Evolutionary conservation across 2,329 filamentous ascomycete genomes (phyloP), one percentile per base, ranked within the genome.

Genomic region (Diaporthe ampelina): DNA sequence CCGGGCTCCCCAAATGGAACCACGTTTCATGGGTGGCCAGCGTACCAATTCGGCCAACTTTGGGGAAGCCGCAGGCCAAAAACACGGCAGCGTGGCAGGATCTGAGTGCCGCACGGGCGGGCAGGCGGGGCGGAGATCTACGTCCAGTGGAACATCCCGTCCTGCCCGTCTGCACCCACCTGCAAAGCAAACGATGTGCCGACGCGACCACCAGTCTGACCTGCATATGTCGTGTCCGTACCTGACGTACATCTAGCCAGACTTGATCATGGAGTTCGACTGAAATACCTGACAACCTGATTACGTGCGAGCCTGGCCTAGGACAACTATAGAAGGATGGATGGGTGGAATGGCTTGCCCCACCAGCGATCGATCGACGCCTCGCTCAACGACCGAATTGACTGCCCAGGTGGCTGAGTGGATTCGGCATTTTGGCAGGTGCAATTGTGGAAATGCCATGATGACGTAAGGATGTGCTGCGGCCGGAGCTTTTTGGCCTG

Each of bases 361-460:
- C 21, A 52, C 37, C 13, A 35, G 1, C 61, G 3, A 19, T 52
- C 13, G 43, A 24, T 24, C 11, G 19, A 50, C 19, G 43, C 40
- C 6, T n/a, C 4, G 17, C 26, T 35, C 43, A 32, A 43, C 15
- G 6, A 45, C 37, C 24, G 13, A 43, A 40, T 0, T 17, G 57
- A 26, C 26, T 10, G n/a, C n/a, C n/a, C n/a, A n/a, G n/a, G n/a
- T n/a, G 19, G 35, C 9, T 26, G 45, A 52, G 19, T 67, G 29
- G 45, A 26, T 52, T 35, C n/a, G 24, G 45, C 63, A 52, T 67
- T 37, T 24, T 54, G 48, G 48, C 21, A 54, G 48, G 8, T 54
- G 63, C 48, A 10, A 50, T 40, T 68, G 48, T 68, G 63, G 32
- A 68, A 68, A 68, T 68, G 63, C 63, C 63, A 68, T 68, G 48